Evolutionary conservation across 805 yeast species (phyloP).

Genomic region (Cyberlindnera euphorbiiphila): DNA sequence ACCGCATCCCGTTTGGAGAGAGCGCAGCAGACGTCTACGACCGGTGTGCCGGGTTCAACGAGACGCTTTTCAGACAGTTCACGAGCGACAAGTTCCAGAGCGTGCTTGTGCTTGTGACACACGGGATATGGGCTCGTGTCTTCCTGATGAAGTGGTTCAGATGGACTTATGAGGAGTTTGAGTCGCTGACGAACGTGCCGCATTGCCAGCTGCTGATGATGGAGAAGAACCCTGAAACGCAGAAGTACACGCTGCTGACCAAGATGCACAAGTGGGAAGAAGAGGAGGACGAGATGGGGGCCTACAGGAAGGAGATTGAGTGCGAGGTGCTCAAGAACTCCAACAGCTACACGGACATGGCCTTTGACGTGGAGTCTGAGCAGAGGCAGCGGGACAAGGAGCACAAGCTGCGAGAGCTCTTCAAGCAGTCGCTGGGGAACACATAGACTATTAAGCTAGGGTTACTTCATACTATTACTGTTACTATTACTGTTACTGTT

Average conservation of each 20-base stretch:
- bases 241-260: slow-evolving; percentile 56
- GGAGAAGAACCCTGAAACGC: slow-evolving; percentile 52
- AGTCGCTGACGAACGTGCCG: slow-evolving; percentile 74
- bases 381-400: slow-evolving; percentile 39
- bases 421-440: slow-evolving; percentile 22
- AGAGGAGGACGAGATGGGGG: slow-evolving; percentile 29
- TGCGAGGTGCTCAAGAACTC: slow-evolving; percentile 24
- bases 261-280: slow-evolving; percentile 69
- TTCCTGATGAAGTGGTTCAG: slow-evolving; percentile 92
- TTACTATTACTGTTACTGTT: too few species aligned
- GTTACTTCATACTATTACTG: too few species aligned
- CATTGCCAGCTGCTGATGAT: slow-evolving; percentile 81
- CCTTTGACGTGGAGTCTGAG: slow-evolving; percentile 12
- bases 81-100: slow-evolving; percentile 67
- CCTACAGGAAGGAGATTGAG: slow-evolving; percentile 21
- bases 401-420: slow-evolving; percentile 38
- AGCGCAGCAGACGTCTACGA: slow-evolving; percentile 96
- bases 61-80: slow-evolving; percentile 79
- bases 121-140: slow-evolving; percentile 92
- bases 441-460: too few species aligned
- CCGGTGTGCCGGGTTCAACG: slow-evolving; percentile 86
- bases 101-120: slow-evolving; percentile 81
- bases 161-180: slow-evolving; percentile 90
- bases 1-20: slow-evolving; percentile 89
- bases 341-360: slow-evolving; percentile 25